Percentiles rank a stretch among this genome's conserved stretches.
Conservation (phyloP, 75 land plant genomes). For the Larix kaempferi region DNA sequence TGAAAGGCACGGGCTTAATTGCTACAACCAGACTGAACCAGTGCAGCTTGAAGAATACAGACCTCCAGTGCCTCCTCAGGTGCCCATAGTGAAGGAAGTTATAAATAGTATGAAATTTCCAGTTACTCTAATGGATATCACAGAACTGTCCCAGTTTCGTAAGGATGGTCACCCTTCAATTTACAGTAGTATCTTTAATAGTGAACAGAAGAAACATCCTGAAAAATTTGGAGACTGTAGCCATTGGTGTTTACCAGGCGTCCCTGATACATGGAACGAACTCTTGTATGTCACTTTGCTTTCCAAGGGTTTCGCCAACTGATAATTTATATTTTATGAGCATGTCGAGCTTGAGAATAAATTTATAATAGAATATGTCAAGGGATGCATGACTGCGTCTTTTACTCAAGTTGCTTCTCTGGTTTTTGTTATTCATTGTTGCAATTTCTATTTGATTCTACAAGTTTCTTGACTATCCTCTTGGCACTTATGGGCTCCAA, state of each 20-base stretch:
- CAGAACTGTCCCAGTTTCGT: constrained; percentile 16
- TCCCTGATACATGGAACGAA: constrained; percentile 32
- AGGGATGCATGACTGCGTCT: too few species aligned
- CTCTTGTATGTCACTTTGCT: constrained; percentile 10
- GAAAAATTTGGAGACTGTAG: constrained; percentile 34
- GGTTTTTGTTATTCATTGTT: too few species aligned
- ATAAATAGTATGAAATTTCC: constrained; percentile 12
- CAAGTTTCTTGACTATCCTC: too few species aligned
- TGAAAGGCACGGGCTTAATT: constrained; percentile 29
- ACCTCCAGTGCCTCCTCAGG: constrained; percentile 5
- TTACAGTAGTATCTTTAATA: constrained; percentile 16
- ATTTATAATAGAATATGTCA: too few species aligned
- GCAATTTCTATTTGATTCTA: too few species aligned
- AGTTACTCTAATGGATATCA: constrained; percentile 17
- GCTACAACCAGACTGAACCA: constrained; percentile 56
- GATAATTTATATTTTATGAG: too few species aligned
- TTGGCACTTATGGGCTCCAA: not conserved
- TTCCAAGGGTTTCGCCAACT: too few species aligned
- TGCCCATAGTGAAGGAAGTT: constrained; percentile 2
- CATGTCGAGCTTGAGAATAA: too few species aligned
- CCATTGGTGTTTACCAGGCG: constrained; percentile 33
- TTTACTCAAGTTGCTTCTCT: too few species aligned
- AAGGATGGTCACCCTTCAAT: constrained; percentile 23
- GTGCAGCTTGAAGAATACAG: constrained; percentile 22
- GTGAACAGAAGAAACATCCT: too few species aligned